Base-by-base conservation (phyloP, 2,329 filamentous ascomycete genomes). In the Sordariomycetes sp. region DNA sequence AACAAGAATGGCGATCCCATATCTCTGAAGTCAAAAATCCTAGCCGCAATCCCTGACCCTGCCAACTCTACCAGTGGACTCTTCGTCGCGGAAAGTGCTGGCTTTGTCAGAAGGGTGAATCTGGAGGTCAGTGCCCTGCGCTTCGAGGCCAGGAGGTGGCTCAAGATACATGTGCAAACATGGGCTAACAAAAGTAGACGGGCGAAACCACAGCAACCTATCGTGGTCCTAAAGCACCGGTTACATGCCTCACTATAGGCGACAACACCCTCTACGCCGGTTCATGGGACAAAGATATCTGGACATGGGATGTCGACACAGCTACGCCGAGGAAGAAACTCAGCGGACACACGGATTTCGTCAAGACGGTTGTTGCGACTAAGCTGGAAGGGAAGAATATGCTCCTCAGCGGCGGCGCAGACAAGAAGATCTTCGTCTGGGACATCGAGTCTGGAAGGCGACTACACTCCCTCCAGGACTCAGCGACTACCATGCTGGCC, bases 231-330 rank as follows among this genome's bases (percentile, higher is more conserved):
- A 72, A 71, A 30, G 82, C 86, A 4, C 92, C 92, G 2, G 66
- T 94, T 8, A 90, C 86, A 8, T 84, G 82, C 44, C 59, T 94
- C 19, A 76, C 82, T 12, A 65, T 86, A 23, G 79, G 74, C 29
- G 71, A 65, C 39, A 58, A 55, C 33, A 82, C 70, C 2, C 52
- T 95, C 9, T 95, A 86, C 55, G 86, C 86, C 17, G 90, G 88
- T 21, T 92, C 81, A 39, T 98, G 92, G 92, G 90, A 98, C 61
- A 94, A 94, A 61, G 72, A 76, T 15, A 72, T 96, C 38, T 94
- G 87, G 79, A 83, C 82, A 21, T 95, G 86, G 83, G 70, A 84
- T 47, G 62, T 81, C 21, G 62, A 68, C 14, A 75, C 75, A 4
- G 66, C 64, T 28, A 54, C 64, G 20, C 59, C 64, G 2, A 65